A percentile compares a stretch with the other conserved stretches of the same genome.
phyloP scores from a whole-genome alignment of 179 eudicot genomes.

The Amaranthus tricolor region DNA sequence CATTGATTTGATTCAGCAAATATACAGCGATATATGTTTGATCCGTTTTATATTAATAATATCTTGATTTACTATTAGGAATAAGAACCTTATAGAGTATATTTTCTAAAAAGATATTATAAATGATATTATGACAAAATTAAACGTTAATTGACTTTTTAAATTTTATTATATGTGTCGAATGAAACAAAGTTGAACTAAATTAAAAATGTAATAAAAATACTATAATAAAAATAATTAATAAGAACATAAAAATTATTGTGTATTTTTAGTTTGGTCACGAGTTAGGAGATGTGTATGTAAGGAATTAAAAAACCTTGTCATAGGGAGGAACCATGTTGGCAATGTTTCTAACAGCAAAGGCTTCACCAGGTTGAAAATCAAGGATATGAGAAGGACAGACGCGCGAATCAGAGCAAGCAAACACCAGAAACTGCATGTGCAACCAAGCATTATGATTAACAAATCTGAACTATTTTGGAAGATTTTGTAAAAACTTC shows the following conservation, averaged over 20 bases:
- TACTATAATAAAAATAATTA: neutral
- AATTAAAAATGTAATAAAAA: neutral
- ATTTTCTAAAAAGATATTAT: too few species aligned
- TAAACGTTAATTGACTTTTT: too few species aligned
- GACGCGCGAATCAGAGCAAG: conserved; percentile 97
- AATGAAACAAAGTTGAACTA: too few species aligned
- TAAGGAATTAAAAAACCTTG: conserved; percentile 33
- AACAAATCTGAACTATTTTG: too few species aligned
- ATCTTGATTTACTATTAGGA: too few species aligned
- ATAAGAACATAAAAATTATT: neutral
- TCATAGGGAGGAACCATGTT: conserved; percentile 93
- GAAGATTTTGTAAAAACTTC: too few species aligned
- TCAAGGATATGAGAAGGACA: conserved; percentile 88
- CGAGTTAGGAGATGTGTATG: neutral
- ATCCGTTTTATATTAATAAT: too few species aligned
- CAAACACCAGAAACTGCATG: conserved; percentile 57
- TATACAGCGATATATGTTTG: too few species aligned
- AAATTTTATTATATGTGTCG: too few species aligned
- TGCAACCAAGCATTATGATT: conserved; percentile 4
- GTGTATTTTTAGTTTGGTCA: neutral
- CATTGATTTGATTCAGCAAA: too few species aligned
- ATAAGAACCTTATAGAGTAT: too few species aligned
- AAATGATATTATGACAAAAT: too few species aligned
- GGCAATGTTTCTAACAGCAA: conserved; percentile 83
- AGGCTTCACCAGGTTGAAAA: conserved; percentile 95